Evolutionary conservation across 106 monocot genomes (phyloP).

Genomic region (Dendrobium nobile): DNA sequence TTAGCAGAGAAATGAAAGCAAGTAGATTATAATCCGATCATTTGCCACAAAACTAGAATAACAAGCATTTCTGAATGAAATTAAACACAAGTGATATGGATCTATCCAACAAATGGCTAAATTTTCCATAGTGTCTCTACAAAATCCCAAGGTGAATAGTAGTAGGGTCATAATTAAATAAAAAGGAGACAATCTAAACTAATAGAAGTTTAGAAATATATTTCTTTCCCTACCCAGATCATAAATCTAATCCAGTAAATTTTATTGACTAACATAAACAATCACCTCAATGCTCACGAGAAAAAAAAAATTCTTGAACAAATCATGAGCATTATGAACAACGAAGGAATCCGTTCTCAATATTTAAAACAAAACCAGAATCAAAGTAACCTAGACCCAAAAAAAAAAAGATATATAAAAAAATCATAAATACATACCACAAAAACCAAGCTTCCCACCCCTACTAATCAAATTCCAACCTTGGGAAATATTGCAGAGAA

Average conservation of each 20-base stretch:
- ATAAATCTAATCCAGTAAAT: neutral
- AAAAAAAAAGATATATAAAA: neutral
- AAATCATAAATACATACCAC: slow-evolving; percentile 12
- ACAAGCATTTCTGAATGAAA: neutral
- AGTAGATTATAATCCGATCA: neutral
- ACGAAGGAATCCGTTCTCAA: neutral
- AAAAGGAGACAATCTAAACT: neutral
- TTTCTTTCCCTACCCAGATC: neutral
- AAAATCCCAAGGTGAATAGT: neutral
- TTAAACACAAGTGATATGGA: neutral
- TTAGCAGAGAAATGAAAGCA: neutral
- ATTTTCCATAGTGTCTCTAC: neutral
- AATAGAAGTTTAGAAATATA: neutral
- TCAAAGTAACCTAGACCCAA: slow-evolving; percentile 1
- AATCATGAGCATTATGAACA: slow-evolving; percentile 6
- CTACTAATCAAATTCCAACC: slow-evolving; percentile 15
- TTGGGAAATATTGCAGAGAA: slow-evolving; percentile 85
- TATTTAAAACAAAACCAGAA: slow-evolving; percentile 2
- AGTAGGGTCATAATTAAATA: neutral
- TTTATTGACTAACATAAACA: neutral
- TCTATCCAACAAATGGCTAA: neutral
- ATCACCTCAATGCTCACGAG: slow-evolving; percentile 1
- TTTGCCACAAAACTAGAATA: neutral
- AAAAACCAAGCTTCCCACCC: slow-evolving; percentile 7
- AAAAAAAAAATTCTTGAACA: neutral